Evolutionary conservation across 2,329 filamentous ascomycete genomes (phyloP).

Genomic region (Xylaria sp.): DNA sequence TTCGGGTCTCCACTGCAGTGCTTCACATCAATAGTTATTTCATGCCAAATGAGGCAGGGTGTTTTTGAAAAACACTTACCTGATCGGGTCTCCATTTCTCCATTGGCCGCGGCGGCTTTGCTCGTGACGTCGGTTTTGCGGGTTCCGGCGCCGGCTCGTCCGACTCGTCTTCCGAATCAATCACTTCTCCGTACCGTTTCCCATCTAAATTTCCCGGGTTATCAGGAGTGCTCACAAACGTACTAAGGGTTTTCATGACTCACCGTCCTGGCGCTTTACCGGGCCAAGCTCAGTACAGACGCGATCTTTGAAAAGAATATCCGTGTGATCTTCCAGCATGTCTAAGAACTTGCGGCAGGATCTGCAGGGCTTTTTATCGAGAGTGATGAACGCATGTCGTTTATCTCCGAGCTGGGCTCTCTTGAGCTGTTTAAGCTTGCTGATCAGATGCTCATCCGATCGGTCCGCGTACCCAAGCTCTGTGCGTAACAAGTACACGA

Average conservation of each 20-base stretch:
- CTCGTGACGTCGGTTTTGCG: not conserved
- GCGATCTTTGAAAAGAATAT: conserved; percentile 25
- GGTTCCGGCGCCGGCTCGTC: not conserved
- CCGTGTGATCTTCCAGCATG: conserved; percentile 28
- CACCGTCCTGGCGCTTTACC: conserved; percentile 20
- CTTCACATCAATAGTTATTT: too few species aligned
- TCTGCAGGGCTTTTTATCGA: conserved; percentile 33
- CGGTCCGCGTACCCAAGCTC: not conserved
- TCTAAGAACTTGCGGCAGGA: conserved; percentile 33
- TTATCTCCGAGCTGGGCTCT: conserved; percentile 8
- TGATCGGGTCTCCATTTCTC: too few species aligned
- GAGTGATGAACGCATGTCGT: conserved; percentile 28
- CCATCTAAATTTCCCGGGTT: too few species aligned
- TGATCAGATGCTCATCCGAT: conserved; percentile 19
- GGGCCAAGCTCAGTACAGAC: conserved; percentile 31
- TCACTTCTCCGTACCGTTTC: too few species aligned
- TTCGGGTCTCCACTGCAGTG: conserved; percentile 12
- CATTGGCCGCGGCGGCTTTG: too few species aligned
- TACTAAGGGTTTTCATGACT: not conserved
- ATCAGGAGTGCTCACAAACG: too few species aligned
- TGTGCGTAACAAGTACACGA: not conserved
- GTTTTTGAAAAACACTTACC: too few species aligned
- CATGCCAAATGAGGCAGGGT: too few species aligned
- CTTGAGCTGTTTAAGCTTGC: conserved; percentile 20
- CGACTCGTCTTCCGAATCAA: conserved; percentile 27